phyloP scores from a whole-genome alignment of 305 asterid genomes.

The Fraxinus angustifolia region DNA sequence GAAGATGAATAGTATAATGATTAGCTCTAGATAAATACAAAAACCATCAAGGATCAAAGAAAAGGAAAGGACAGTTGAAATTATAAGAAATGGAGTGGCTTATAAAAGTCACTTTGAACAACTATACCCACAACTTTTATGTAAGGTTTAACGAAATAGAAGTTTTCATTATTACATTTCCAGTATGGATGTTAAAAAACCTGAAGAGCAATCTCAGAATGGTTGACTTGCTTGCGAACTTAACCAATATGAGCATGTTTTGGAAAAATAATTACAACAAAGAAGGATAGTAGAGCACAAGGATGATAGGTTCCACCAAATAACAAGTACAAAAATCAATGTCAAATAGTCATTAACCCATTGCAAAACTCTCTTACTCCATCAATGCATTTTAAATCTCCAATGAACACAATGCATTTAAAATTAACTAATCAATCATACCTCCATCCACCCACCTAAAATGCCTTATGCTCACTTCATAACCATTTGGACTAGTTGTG shows the following conservation, averaged over 20 bases:
- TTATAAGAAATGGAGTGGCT: conserved; percentile 11
- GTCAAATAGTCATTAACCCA: not conserved
- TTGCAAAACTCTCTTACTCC: too few species aligned
- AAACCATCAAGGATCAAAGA: conserved; percentile 4
- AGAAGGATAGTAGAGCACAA: not conserved
- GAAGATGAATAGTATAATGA: not conserved
- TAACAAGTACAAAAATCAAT: not conserved
- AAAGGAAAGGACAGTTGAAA: not conserved
- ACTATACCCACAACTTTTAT: not conserved
- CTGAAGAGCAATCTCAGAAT: conserved; percentile 91
- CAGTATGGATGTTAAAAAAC: conserved; percentile 76
- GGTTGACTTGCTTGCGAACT: conserved; percentile 80
- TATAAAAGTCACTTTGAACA: not conserved
- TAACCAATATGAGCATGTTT: conserved; percentile 11
- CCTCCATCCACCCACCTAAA: too few species aligned
- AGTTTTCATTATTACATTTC: conserved; percentile 52
- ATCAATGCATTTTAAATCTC: too few species aligned
- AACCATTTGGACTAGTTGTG: too few species aligned
- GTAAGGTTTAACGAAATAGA: conserved; percentile 9
- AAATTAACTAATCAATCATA: too few species aligned
- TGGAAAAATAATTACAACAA: not conserved
- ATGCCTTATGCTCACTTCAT: too few species aligned
- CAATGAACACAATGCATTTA: too few species aligned
- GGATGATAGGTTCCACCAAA: not conserved
- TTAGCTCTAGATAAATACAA: not conserved